Percentiles rank a stretch among this genome's conserved stretches.
These are phyloP conservation scores for Aspergillus calidoustus DNA, from an alignment of 2,329 filamentous ascomycete species.

Conservation along the genomic window DNA sequence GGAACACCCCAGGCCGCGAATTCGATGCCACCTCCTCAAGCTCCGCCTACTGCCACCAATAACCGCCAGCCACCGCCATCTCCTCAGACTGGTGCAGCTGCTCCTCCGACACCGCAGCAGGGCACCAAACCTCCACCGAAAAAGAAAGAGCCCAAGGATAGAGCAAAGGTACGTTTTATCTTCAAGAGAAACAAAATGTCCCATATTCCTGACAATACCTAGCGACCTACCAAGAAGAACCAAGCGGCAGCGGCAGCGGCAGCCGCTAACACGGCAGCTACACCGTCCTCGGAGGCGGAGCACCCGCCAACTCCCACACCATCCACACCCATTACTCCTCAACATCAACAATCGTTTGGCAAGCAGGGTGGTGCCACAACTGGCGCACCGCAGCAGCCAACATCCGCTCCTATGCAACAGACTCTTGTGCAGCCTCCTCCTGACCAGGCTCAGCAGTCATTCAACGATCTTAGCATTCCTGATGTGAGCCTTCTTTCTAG, in stretches of 20 bases:
- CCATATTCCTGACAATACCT: constrained; percentile 26
- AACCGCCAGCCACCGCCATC: constrained; percentile 50
- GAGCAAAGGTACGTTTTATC: constrained; percentile 52
- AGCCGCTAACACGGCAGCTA: constrained; percentile 47
- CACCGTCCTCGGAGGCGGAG: constrained; percentile 51
- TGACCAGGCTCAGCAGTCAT: constrained; percentile 38
- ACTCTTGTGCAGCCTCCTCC: constrained; percentile 40
- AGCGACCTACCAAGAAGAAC: constrained; percentile 51
- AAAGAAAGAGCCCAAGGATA: constrained; percentile 62
- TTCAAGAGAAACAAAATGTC: not conserved
- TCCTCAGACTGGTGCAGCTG: constrained; percentile 50
- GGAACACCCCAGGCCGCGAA: constrained; percentile 63
- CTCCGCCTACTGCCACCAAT: constrained; percentile 45
- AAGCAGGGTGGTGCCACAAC: constrained; percentile 43
- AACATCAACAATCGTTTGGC: constrained; percentile 51
- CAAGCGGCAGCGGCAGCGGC: constrained; percentile 32
- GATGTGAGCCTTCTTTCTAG: constrained; percentile 39
- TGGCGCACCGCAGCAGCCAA: constrained; percentile 39
- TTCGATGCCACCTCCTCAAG: constrained; percentile 56
- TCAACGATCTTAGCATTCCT: constrained; percentile 40
- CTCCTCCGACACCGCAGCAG: constrained; percentile 66
- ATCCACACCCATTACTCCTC: constrained; percentile 54
- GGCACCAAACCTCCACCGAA: constrained; percentile 62
- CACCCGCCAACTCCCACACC: constrained; percentile 54
- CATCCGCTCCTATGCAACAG: constrained; percentile 41